Percentiles rank a stretch among this genome's conserved stretches.
Conservation (phyloP, 140 eudicot species). For the Stevia rebaudiana region DNA sequence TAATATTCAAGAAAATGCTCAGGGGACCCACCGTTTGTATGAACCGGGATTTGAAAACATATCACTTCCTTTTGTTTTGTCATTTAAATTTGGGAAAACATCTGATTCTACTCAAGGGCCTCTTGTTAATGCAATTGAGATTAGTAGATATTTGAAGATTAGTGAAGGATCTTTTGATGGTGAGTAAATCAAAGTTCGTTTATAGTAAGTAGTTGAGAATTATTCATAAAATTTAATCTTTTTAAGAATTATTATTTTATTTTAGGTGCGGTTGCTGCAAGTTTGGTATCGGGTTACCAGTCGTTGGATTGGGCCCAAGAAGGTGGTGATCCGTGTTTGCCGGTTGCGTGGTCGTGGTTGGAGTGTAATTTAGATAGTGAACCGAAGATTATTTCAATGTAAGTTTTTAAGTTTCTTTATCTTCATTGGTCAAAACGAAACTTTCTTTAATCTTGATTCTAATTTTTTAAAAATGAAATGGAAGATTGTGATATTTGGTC, state of each 20-base stretch:
- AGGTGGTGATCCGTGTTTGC: conserved; percentile 98
- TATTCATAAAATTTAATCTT: neutral
- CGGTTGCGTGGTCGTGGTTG: conserved; percentile 95
- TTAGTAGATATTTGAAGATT: conserved; percentile 61
- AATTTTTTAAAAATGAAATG: neutral
- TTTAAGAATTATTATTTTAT: conserved; percentile 8
- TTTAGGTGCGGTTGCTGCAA: conserved; percentile 52
- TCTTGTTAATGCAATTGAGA: conserved; percentile 91
- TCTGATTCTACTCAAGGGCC: conserved; percentile 89
- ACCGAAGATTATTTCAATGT: conserved; percentile 70
- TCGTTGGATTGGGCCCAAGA: conserved; percentile 80
- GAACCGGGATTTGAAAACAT: conserved; percentile 79
- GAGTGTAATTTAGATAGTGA: conserved; percentile 68
- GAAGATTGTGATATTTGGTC: neutral
- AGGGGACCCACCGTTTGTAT: conserved; percentile 65
- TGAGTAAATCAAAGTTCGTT: conserved; percentile 24
- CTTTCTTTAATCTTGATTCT: neutral
- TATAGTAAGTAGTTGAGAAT: neutral
- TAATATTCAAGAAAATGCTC: conserved; percentile 88
- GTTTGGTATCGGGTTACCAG: conserved; percentile 50
- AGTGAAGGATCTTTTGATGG: conserved; percentile 80
- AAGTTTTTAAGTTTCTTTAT: neutral
- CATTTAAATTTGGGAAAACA: conserved; percentile 68
- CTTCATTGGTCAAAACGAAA: neutral
- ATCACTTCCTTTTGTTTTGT: conserved; percentile 73